Evolutionary conservation across 306 rosid species (phyloP).

Genomic region (Glycyrrhiza uralensis): DNA sequence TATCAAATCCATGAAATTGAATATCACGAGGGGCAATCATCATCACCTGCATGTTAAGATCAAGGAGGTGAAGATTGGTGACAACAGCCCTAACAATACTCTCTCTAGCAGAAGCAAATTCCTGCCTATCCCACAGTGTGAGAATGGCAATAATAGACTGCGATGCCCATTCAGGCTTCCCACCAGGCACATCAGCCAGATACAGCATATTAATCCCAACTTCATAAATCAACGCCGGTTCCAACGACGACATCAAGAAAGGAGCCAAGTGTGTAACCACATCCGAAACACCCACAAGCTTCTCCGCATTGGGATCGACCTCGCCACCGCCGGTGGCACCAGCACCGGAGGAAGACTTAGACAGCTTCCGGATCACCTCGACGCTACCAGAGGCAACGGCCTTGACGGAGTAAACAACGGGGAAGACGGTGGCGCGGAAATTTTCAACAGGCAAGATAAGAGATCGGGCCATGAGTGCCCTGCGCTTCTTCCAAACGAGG

Average conservation of each 20-base stretch:
- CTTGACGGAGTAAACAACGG: conserved; percentile 84
- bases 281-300: conserved; percentile 86
- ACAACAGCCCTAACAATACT: conserved; percentile 97
- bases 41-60: conserved; percentile 95
- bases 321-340: conserved; percentile 15
- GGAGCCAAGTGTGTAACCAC: conserved; percentile 92
- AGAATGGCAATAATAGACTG: conserved; percentile 89
- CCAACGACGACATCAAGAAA: conserved; percentile 84
- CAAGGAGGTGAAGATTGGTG: conserved; percentile 92
- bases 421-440: conserved; percentile 82
- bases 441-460: conserved; percentile 86
- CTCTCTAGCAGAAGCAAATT: conserved; percentile 90
- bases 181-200: conserved; percentile 98
- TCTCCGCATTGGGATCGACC: conserved; percentile 77
- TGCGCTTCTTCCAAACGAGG: conserved; percentile 93
- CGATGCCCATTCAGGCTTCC: conserved; percentile 99
- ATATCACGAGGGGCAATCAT: background rate
- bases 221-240: conserved; percentile 90
- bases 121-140: conserved; percentile 95
- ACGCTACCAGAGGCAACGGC: conserved; percentile 86
- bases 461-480: conserved; percentile 85
- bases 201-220: conserved; percentile 94
- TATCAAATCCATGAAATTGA: background rate
- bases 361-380: conserved; percentile 75
- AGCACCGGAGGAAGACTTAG: conserved; percentile 75